phyloP scores from a whole-genome alignment of 2,329 filamentous ascomycete genomes.

The Emmonsiellopsis sp. region DNA sequence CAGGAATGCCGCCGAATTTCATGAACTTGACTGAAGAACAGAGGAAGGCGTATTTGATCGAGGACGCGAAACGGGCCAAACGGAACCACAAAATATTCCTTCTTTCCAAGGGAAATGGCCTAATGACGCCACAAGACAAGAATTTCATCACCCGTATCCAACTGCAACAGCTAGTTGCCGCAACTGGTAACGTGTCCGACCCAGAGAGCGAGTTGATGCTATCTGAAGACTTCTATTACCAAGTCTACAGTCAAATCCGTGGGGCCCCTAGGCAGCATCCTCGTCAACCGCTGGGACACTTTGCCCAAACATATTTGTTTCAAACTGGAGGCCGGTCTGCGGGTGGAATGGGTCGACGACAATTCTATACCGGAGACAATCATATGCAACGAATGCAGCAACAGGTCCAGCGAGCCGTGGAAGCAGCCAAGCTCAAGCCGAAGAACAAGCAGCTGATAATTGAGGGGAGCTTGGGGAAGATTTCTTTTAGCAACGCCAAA shows the following conservation, averaged over 20 bases:
- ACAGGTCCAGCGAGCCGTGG: conserved; percentile 92
- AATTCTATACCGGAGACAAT: conserved; percentile 80
- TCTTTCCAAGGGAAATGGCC: conserved; percentile 83
- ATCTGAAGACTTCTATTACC: conserved; percentile 95
- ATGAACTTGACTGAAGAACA: conserved; percentile 74
- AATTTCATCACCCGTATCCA: conserved; percentile 99
- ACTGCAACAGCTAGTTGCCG: conserved; percentile 87
- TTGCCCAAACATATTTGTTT: conserved; percentile 94
- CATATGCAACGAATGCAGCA: conserved; percentile 99
- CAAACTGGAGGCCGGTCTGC: conserved; percentile 82
- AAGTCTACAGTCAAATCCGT: conserved; percentile 90
- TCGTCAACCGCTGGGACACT: conserved; percentile 86
- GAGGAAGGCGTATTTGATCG: conserved; percentile 70
- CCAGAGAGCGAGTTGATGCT: conserved; percentile 70
- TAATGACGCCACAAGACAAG: conserved; percentile 99
- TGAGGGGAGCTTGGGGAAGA: conserved; percentile 92
- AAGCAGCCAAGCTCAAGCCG: conserved; percentile 92
- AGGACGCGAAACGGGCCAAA: conserved; percentile 91
- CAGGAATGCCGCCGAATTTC: conserved; percentile 63
- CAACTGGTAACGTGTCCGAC: conserved; percentile 78
- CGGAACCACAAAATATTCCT: conserved; percentile 97
- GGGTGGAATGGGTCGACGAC: conserved; percentile 53
- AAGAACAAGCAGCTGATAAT: conserved; percentile 97
- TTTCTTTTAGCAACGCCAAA: conserved; percentile 98
- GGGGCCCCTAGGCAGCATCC: conserved; percentile 83